Percentiles rank a stretch among this genome's conserved stretches.
Evolutionary conservation across 176 grass and related monocot species (phyloP).

Genomic region (Phoenix roebelenii): DNA sequence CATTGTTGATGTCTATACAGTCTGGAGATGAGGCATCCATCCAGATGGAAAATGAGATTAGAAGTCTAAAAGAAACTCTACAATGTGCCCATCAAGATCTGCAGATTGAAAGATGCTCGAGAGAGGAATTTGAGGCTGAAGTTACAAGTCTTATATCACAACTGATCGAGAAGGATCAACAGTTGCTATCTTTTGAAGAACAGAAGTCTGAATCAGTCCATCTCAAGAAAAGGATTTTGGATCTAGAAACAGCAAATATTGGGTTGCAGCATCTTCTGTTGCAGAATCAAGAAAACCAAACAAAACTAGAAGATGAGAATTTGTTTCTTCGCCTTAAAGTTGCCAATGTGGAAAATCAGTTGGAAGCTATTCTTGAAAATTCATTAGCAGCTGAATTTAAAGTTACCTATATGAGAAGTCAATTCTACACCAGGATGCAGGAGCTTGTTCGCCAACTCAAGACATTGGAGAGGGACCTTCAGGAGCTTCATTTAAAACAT

Average conservation of each 20-base stretch:
- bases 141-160: slow-evolving; percentile 49
- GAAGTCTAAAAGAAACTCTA: slow-evolving; percentile 27
- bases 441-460: slow-evolving; percentile 35
- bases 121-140: slow-evolving; percentile 54
- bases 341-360: slow-evolving; percentile 43
- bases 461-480: slow-evolving; percentile 38
- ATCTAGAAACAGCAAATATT: slow-evolving; percentile 53
- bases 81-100: slow-evolving; percentile 10
- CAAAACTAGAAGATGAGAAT: slow-evolving; percentile 37
- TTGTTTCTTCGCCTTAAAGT: slow-evolving; percentile 27
- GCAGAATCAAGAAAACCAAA: slow-evolving; percentile 52
- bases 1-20: slow-evolving; percentile 36
- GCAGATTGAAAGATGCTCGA: slow-evolving; percentile 38
- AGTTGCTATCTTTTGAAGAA: slow-evolving; percentile 57
- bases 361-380: slow-evolving; percentile 39
- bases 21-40: slow-evolving; percentile 39
- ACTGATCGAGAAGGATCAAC: slow-evolving; percentile 58
- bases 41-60: slow-evolving; percentile 71
- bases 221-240: slow-evolving; percentile 40
- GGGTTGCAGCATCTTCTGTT: slow-evolving; percentile 53
- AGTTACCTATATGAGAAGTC: slow-evolving; percentile 59
- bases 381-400: slow-evolving; percentile 59
- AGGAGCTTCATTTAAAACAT: slow-evolving; percentile 38
- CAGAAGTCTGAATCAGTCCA: slow-evolving; percentile 46
- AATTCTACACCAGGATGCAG: slow-evolving; percentile 19